phyloP scores from a whole-genome alignment of 768 basidiomycete species.

The Cystobasidiopsis lactophilus region DNA sequence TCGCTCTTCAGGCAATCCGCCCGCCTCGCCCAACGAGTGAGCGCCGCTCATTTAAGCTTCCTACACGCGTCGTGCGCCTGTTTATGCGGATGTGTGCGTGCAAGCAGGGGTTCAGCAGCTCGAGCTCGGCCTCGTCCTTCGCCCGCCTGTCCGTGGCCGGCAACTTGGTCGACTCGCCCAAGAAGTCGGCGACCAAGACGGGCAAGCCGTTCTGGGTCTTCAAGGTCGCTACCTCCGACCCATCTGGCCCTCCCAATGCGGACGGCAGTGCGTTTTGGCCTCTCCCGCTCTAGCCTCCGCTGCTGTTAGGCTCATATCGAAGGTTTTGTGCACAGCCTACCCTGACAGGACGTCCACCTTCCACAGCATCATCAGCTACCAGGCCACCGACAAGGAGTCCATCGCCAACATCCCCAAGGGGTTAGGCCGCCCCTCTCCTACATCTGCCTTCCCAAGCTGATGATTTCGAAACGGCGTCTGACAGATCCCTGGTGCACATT shows the following conservation, averaged over 20 bases:
- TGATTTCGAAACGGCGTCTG: background rate
- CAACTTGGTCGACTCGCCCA: slow-evolving; percentile 46
- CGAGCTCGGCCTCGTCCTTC: slow-evolving; percentile 21
- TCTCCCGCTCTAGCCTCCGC: background rate
- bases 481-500: background rate
- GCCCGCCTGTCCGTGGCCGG: slow-evolving; percentile 61
- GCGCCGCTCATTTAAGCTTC: too few relatives aligned
- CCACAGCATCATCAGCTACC: background rate
- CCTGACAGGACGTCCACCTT: background rate
- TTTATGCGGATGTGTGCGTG: too few relatives aligned
- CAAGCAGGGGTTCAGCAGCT: background rate
- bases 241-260: background rate
- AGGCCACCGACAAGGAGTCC: background rate
- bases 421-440: background rate
- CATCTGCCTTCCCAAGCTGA: too few relatives aligned
- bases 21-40: too few relatives aligned
- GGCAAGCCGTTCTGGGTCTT: slow-evolving; percentile 71
- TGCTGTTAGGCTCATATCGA: background rate
- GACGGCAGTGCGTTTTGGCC: slow-evolving; percentile 12
- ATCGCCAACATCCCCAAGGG: background rate
- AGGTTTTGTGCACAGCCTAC: background rate
- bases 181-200: slow-evolving; percentile 41
- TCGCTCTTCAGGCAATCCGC: too few relatives aligned
- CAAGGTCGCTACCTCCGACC: slow-evolving; percentile 47
- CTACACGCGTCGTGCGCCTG: too few relatives aligned